phyloP scores from a whole-genome alignment of 2,329 filamentous ascomycete genomes.

The Aspergillus candidus region DNA sequence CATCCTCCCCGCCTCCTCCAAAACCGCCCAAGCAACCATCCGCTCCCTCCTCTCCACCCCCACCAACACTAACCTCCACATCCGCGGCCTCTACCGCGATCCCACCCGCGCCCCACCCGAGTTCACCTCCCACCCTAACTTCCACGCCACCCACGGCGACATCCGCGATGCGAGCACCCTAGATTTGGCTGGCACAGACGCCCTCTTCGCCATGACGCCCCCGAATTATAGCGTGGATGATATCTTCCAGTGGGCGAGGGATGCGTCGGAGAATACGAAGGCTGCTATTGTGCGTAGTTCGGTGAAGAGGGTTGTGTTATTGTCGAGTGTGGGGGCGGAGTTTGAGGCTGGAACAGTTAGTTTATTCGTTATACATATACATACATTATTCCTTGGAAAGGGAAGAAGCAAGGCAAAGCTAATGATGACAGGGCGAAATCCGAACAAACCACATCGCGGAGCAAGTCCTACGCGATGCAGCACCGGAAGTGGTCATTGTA shows the following conservation, averaged over 20 bases:
- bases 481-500: constrained; percentile 9
- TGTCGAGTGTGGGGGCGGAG: constrained; percentile 13
- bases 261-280: constrained; percentile 7
- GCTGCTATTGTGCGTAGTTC: constrained; percentile 2
- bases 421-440: constrained; percentile 10
- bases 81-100: constrained; percentile 12
- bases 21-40: constrained; percentile 10
- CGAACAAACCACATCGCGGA: constrained; percentile 12
- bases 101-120: constrained; percentile 4
- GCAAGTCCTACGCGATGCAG: constrained; percentile 5
- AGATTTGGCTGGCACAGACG: constrained; percentile 8
- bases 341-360: constrained; percentile 8
- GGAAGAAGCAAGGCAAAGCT: neutral
- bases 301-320: constrained; percentile 9
- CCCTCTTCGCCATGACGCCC: constrained; percentile 11
- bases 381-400: too few relatives aligned
- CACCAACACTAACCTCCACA: neutral
- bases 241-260: constrained; percentile 4
- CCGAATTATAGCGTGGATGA: constrained; percentile 6
- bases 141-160: constrained; percentile 10
- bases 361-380: too few relatives aligned
- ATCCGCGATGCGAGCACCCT: constrained; percentile 3
- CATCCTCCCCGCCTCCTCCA: constrained; percentile 10
- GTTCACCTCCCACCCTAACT: constrained; percentile 7
- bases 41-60: constrained; percentile 8